Evolutionary conservation across 2,329 filamentous ascomycete species (phyloP), one percentile per base, ranked within the genome.

Genomic region (Neodidymelliopsis sp.): DNA sequence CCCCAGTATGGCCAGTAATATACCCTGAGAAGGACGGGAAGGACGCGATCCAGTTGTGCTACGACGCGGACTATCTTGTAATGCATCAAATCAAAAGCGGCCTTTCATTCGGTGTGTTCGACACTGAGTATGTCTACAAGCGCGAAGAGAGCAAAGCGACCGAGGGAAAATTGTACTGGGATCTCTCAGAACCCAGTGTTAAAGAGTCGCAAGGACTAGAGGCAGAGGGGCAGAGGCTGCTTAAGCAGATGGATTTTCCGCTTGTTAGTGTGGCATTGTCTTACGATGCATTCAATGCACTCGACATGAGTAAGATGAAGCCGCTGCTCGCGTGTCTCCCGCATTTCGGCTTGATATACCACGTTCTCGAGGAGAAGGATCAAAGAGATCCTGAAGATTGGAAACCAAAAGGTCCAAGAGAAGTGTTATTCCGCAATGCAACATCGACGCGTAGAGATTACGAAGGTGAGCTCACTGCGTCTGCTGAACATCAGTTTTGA

Each of bases 191-290:
- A 31, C 44, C 51, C 0, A 51, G 54, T 18, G 46, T 65, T 2
- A 50, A 60, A 34, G 52, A 58, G 15, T 43, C 33, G 13, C 25
- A 63, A 35, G 56, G 59, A 3, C n/a, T 45, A 2, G 48, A 62
- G 23, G 59, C 54, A 4, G 62, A 70, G 34, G 54, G 55, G 4
- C 34, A 57, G 22, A 29, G 56, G n/a, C 24, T 72, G 34, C 28
- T 69, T 16, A 42, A 63, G 38, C 62, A 67, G 34, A 75, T 75
- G 71, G 73, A 75, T 41, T 74, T 73, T 41, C 72, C 74, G 2
- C 59, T 75, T 15, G 68, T 74, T 9, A 65, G 62, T n/a, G 60
- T 75, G 13, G 72, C 70, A 5, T 19, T 75, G 34, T 55, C 61
- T 11, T 75, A 73, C 36, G 74, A 76, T 33, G 53, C 47, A 9